Evolutionary conservation across 2,329 filamentous ascomycete genomes (phyloP), one percentile per base, ranked within the genome.

Genomic region (Fusarium sp.): DNA sequence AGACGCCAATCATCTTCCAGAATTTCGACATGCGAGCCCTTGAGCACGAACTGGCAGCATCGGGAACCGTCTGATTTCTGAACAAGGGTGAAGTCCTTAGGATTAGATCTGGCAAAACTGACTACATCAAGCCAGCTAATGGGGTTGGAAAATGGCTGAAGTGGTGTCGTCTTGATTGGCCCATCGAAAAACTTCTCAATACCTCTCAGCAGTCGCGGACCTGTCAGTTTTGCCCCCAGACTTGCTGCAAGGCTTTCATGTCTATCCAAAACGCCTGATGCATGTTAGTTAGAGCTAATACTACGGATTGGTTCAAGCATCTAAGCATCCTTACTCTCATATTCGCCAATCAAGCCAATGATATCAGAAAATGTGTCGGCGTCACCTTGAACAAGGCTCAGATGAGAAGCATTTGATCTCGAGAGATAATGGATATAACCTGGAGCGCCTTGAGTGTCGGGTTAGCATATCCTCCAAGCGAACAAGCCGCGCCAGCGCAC

Each of bases 231-330:
- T 55, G 92, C 93, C 71, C 93, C 93, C 24, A 97, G 84, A 73
- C 93, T 95, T 58, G 91, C 90, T 45, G 93, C 94, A 72, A 97
- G 88, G 77, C 91, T 95, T 80, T 97, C 93, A 77, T 95, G 92
- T 55, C 92, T 88, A 73, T 92, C 91, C 51, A 97, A 83, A 17
- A 96, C 92, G 67, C 89, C 93, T 85, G 61, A 7, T 42, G 24
- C 38, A n/a, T 34, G 38, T 53, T 51, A 46, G 59, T 52, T 45
- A 62, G 55, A 70, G 61, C 70, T 45, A 65, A 32, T n/a, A 39
- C 32, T 21, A 34, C 34, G 17, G 24, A 26, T 26, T 32, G 47
- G 20, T 23, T 11, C 24, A 23, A 30, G 40, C 14, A 26, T 47
- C 39, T 43, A 45, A 43, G 39, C 11, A 40, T 8, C 54, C 75